Evolutionary conservation across 2,329 filamentous ascomycete species (phyloP), one percentile per base, ranked within the genome.

Genomic region (Cladophialophora chaetospira): DNA sequence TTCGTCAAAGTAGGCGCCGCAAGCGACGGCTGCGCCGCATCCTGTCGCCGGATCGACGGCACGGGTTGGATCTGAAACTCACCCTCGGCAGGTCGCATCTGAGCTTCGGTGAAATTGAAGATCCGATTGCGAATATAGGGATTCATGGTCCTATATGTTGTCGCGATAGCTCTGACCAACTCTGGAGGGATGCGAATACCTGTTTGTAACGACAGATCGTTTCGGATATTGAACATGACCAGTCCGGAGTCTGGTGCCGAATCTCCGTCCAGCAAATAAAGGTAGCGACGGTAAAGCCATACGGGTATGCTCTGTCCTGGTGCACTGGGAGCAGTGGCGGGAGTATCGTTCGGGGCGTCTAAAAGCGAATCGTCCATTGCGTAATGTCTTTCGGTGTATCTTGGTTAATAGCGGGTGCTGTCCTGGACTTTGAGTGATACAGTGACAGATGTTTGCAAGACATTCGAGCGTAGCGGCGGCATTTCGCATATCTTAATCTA

Each of bases 211-310:
- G 31, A 1, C 26, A 49, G 17, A 35, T 25, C 46, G n/a, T 38
- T 25, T 49, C 29, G 29, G 5, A 49, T 28, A 13, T n/a, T 17
- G 17, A 9, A 11, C 17, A 10, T 11, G 13, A 11, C 21, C 6
- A 13, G 4, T 6, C 1, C 6, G 3, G 44, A 21, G 31, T 31
- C 31, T 10, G 31, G 26, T 3, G 9, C 15, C 31, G 19, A 38
- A 10, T 49, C 31, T 13, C 10, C 31, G 46, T 49, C 46, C 33
- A 49, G 31, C 19, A 49, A 31, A 38, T 21, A 49, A 21, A 49
- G 19, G 21, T 17, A 29, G 4, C 46, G 46, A 21, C 46, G 46
- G 17, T 36, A 38, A 26, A 49, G 31, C 46, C 46, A 49, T 28
- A 21, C 46, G 21, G 46, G 46, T 38, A 40, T 38, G 23, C 31